phyloP scores from a whole-genome alignment of 1,139 yeast genomes.

The Torulaspora pretoriensis region DNA sequence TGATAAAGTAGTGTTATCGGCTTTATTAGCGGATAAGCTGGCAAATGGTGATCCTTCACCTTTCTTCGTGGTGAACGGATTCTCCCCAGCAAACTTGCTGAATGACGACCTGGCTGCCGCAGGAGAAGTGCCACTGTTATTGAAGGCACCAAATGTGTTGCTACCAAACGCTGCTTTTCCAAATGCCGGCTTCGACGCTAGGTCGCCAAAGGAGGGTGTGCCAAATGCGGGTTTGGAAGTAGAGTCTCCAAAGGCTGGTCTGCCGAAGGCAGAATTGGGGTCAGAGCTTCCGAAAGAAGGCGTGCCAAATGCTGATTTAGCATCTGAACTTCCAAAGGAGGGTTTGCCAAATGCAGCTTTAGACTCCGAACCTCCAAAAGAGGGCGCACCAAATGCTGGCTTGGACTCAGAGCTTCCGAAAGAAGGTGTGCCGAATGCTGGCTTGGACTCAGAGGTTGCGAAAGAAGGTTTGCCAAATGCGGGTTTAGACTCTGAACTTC shows the following conservation, averaged over 20 bases:
- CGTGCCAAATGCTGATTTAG: slow-evolving; percentile 22
- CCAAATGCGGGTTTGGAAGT: slow-evolving; percentile 16
- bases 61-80: slow-evolving; percentile 5
- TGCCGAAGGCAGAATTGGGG: slow-evolving; percentile 10
- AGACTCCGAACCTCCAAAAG: slow-evolving; percentile 12
- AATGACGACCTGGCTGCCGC: slow-evolving; percentile 7
- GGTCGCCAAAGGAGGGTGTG: slow-evolving; percentile 13
- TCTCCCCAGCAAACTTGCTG: slow-evolving; percentile 6
- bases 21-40: not conserved
- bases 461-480: slow-evolving; percentile 16
- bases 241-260: slow-evolving; percentile 16
- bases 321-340: slow-evolving; percentile 8
- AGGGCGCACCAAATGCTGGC: slow-evolving; percentile 20
- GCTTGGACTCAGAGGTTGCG: slow-evolving; percentile 6
- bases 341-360: slow-evolving; percentile 10
- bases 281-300: slow-evolving; percentile 21
- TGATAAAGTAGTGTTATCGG: not conserved
- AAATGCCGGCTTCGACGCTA: slow-evolving; percentile 19
- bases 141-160: slow-evolving; percentile 3
- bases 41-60: slow-evolving; percentile 8
- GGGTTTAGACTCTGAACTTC: slow-evolving; percentile 19
- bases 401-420: slow-evolving; percentile 16
- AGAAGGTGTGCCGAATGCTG: slow-evolving; percentile 12
- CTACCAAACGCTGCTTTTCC: slow-evolving; percentile 6
- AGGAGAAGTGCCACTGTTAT: not conserved